A percentile compares a stretch with the other conserved stretches of the same genome.
phyloP scores from a whole-genome alignment of 2,329 filamentous ascomycete species.

The Talaromyces albobiverticillius region DNA sequence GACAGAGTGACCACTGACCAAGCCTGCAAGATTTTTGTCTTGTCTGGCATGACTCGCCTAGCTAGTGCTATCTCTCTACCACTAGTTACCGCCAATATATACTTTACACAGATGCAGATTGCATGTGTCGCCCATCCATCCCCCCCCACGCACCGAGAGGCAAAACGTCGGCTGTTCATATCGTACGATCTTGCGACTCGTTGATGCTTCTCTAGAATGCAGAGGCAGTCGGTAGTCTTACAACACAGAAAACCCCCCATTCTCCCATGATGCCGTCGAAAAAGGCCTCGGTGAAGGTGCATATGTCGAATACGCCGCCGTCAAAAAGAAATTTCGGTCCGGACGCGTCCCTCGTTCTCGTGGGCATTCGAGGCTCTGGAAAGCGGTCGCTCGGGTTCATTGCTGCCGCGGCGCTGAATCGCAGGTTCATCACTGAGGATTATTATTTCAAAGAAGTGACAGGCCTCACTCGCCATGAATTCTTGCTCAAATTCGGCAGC shows the following conservation, averaged over 20 bases:
- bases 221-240: background rate
- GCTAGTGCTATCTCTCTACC: too few species aligned
- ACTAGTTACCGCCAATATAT: too few species aligned
- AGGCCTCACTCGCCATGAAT: constrained; percentile 41
- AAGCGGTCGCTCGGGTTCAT: constrained; percentile 44
- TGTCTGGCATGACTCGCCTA: too few species aligned
- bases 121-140: too few species aligned
- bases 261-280: constrained; percentile 8
- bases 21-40: too few species aligned
- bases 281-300: constrained; percentile 16
- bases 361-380: constrained; percentile 44
- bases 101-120: too few species aligned
- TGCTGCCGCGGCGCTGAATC: constrained; percentile 41
- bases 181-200: too few species aligned
- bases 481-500: constrained; percentile 37
- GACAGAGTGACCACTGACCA: too few species aligned
- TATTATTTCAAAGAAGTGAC: constrained; percentile 44
- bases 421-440: constrained; percentile 44
- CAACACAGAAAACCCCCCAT: background rate
- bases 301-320: constrained; percentile 9
- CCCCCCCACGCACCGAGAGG: too few species aligned
- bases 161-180: too few species aligned
- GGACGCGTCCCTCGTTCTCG: constrained; percentile 40
- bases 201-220: too few species aligned
- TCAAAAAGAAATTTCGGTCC: constrained; percentile 29